Base-by-base conservation (phyloP, 1,139 yeast genomes). In the Yamadazyma sp. region DNA sequence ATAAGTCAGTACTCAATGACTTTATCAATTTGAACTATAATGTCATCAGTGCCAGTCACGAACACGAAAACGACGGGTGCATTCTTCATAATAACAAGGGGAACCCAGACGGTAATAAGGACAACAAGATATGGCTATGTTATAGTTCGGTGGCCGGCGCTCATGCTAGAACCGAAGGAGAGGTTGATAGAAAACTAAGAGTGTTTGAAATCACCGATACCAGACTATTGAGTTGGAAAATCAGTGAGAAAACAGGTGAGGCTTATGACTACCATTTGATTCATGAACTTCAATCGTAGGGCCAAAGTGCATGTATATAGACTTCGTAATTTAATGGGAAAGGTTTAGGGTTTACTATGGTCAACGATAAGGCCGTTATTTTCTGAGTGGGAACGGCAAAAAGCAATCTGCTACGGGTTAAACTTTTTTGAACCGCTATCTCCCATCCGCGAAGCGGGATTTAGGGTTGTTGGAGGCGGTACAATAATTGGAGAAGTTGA, bases 41-140 rank as follows among this genome's bases (percentile, higher is more conserved):
- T 33, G 79, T 66, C 0, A 65, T 76, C 11, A 65, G 75, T 12
- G 81, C 76, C 18, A 81, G 81, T 6, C 77, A 75, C 45, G 82
- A 77, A 47, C 81, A 76, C 50, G 75, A 69, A 32, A 77, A 77
- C 51, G 81, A 77, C 46, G 79, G 79, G 11, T 77, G 82, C 49
- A 55, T 75, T 20, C 38, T 59, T 16, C 56, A 59, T 38, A 55
- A 56, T 27, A 38, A 41, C 4, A 34, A 36, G 3, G 46, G 49
- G 17, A 25, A 33, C 26, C 17, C 24, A 11, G 33, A 35, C 23
- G 20, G 22, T 8, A 25, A 17, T n/a, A 37, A 36, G 22, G 27
- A 16, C 20, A 37, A 35, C 12, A 37, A 53, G 24, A 58, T 68
- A 32, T 69, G 75, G 73, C 56, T 71, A 27, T 71, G 76, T 48